phyloP scores from a whole-genome alignment of 148 eudicot species.

The Rhododendron williamsianum region DNA sequence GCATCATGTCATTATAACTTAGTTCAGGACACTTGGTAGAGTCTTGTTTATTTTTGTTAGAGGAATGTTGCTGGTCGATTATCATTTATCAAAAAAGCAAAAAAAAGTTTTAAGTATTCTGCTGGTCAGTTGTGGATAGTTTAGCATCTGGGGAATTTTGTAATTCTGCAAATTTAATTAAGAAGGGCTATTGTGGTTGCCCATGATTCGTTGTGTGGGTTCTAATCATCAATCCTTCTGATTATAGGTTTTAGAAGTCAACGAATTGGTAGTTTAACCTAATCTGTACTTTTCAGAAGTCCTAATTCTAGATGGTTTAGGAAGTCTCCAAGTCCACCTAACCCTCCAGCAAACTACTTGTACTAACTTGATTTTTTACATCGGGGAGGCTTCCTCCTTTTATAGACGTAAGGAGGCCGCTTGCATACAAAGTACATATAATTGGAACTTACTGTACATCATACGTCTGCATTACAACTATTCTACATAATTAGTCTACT shows the following conservation, averaged over 20 bases:
- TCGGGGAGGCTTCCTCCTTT: too few species aligned
- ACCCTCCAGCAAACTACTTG: neutral
- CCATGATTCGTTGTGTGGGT: neutral
- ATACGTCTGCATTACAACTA: too few species aligned
- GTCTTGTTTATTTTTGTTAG: neutral
- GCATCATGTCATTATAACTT: neutral
- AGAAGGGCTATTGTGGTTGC: neutral
- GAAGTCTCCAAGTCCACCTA: neutral
- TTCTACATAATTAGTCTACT: too few species aligned
- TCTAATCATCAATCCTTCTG: neutral
- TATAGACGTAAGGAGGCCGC: too few species aligned
- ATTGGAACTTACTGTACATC: too few species aligned
- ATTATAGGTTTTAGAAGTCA: neutral
- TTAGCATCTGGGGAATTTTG: neutral
- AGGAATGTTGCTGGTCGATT: neutral
- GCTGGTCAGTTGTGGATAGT: neutral
- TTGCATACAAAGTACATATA: too few species aligned
- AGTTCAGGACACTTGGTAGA: neutral
- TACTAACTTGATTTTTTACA: too few species aligned
- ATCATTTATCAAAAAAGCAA: too few species aligned
- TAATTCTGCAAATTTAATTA: too few species aligned
- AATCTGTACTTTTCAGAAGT: neutral
- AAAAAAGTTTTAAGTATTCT: too few species aligned
- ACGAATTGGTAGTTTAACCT: neutral
- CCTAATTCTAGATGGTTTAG: neutral